Evolutionary conservation across 2,329 filamentous ascomycete genomes (phyloP).

Genomic region (Cadophora malorum): DNA sequence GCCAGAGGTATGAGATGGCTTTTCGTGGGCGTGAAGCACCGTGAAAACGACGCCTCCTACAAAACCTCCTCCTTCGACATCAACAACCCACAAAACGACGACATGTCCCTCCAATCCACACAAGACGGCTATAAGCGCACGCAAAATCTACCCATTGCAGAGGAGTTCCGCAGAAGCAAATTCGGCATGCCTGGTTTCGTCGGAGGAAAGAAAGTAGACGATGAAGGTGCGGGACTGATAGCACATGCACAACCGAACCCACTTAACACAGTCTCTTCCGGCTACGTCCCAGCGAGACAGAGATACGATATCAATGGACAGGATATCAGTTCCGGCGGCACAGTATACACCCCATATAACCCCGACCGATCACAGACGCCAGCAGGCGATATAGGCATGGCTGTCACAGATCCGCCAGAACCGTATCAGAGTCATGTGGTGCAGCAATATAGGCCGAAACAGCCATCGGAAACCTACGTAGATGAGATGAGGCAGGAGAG

Average conservation of each 20-base stretch:
- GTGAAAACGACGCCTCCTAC: slow-evolving; percentile 61
- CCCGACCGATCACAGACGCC: slow-evolving; percentile 1
- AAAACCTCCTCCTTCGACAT: slow-evolving; percentile 37
- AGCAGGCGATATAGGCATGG: slow-evolving; percentile 37
- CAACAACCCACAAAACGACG: slow-evolving; percentile 32
- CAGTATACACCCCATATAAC: slow-evolving; percentile 25
- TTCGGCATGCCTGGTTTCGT: slow-evolving; percentile 38
- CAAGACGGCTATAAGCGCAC: slow-evolving; percentile 34
- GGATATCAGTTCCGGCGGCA: slow-evolving; percentile 35
- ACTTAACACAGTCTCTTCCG: slow-evolving; percentile 27
- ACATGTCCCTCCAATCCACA: slow-evolving; percentile 34
- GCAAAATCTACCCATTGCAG: slow-evolving; percentile 40
- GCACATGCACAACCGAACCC: slow-evolving; percentile 43
- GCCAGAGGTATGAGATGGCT: slow-evolving; percentile 78
- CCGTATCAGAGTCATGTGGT: slow-evolving; percentile 36
- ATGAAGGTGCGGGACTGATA: slow-evolving; percentile 43
- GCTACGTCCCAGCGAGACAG: slow-evolving; percentile 41
- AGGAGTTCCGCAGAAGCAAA: slow-evolving; percentile 43
- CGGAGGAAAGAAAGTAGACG: slow-evolving; percentile 25
- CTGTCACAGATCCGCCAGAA: slow-evolving; percentile 31
- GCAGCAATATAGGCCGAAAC: slow-evolving; percentile 25
- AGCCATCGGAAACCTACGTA: slow-evolving; percentile 33
- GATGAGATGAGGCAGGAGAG: slow-evolving; percentile 33
- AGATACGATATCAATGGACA: slow-evolving; percentile 41
- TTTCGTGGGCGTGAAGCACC: slow-evolving; percentile 71